phyloP scores from a whole-genome alignment of 1,284 basidiomycete genomes.

The Cutaneotrichosporon mucoides region DNA sequence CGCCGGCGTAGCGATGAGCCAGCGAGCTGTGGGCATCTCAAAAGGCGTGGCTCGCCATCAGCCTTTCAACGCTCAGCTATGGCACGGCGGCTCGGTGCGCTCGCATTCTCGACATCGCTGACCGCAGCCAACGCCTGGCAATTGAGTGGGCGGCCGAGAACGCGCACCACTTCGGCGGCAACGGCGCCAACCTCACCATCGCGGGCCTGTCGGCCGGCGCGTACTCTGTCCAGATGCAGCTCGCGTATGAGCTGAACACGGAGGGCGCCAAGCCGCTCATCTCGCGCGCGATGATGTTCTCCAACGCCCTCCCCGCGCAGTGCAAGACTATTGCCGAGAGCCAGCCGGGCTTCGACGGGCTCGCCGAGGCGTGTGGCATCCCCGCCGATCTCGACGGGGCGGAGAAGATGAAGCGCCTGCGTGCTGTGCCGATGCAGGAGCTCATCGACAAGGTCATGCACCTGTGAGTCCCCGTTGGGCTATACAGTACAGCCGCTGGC shows the following conservation, averaged over 20 bases:
- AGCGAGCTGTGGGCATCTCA: too few relatives aligned
- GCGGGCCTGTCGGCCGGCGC: constrained; percentile 42
- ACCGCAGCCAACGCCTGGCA: constrained; percentile 22
- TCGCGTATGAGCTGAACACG: constrained; percentile 34
- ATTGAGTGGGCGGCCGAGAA: constrained; percentile 34
- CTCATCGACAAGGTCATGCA: constrained; percentile 26
- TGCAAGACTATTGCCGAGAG: constrained; percentile 26
- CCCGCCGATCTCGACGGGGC: constrained; percentile 6
- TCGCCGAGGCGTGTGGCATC: constrained; percentile 23
- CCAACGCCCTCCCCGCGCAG: constrained; percentile 27
- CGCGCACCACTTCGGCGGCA: constrained; percentile 35
- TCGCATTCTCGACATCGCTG: background rate
- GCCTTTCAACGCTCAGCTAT: too few relatives aligned
- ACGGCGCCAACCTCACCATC: constrained; percentile 35
- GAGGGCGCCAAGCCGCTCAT: constrained; percentile 11
- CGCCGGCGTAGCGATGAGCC: too few relatives aligned
- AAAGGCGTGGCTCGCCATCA: too few relatives aligned
- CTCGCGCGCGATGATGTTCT: constrained; percentile 24
- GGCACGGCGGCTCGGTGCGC: too few relatives aligned
- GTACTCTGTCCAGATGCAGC: constrained; percentile 36
- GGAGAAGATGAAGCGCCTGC: constrained; percentile 24
- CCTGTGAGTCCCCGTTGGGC: constrained; percentile 17
- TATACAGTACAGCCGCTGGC: too few relatives aligned
- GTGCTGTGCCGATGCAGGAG: constrained; percentile 19
- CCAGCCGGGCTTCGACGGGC: constrained; percentile 26